Base-by-base conservation (phyloP, 257 asterid genomes). In the Lycium ferocissimum region DNA sequence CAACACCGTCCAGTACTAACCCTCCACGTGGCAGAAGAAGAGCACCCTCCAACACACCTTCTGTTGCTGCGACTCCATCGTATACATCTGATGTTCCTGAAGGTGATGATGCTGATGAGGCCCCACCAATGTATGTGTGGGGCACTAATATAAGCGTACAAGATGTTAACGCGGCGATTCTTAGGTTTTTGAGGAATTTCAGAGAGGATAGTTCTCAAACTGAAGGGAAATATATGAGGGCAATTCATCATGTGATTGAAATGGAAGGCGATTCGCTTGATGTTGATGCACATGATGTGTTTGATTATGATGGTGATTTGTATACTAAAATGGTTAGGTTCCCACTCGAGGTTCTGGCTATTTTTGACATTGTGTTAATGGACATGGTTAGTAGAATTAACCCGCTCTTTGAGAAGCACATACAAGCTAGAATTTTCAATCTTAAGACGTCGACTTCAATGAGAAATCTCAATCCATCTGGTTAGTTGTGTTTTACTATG, bases 241-340 rank as follows among this genome's bases (percentile, higher is more conserved):
- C 89, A 71, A 91, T 97, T 79, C 89, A 91, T 67, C 89, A 93
- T 84, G 95, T 95, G 37, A 93, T 97, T 79, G 98, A 94, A 84
- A 80, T 92, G 15, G 98, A 97, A 89, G 99, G 99, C n/a, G 99
- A 97, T 78, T 97, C 99, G 0, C 95, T 97, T 22, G 99, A 97
- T 11, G 98, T 97, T 15, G 99, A 97, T 85, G 99, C 98, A 0
- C 95, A 92, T 0, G 91, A 97, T 81, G 98, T 95, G 87, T 95
- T 88, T 82, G 91, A 86, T 87, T 92, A 95, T 83, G 98, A 97
- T 63, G 87, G 80, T 53, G 99, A 97, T 85, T 89, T 97, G 84
- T 97, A 97, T 82, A 54, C 88, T n/a, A 97, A 97, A 85, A 93
- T 97, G 99, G 97, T 97, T 85, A 92, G 93, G 86, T 97, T 93